Evolutionary conservation across 73 alveolate genomes (phyloP).

Genomic region (Blepharisma japonicum): DNA sequence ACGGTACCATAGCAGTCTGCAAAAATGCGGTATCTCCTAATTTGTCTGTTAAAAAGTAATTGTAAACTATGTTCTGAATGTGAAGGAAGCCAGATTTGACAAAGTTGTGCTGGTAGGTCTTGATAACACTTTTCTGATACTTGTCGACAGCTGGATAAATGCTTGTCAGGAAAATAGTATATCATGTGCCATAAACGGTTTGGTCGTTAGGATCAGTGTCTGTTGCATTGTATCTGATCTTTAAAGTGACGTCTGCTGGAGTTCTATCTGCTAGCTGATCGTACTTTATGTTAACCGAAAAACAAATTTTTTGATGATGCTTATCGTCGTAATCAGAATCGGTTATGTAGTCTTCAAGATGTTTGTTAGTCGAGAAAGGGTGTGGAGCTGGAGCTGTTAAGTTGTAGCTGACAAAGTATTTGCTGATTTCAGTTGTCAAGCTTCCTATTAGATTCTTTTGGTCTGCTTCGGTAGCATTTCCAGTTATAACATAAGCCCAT

Average conservation of each 20-base stretch:
- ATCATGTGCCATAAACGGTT: neutral
- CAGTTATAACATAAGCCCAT: neutral
- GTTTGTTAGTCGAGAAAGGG: neutral
- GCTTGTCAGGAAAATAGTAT: neutral
- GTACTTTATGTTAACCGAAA: neutral
- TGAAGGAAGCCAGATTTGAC: conserved; percentile 18
- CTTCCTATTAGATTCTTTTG: neutral
- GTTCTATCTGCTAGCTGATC: neutral
- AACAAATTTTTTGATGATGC: conserved; percentile 11
- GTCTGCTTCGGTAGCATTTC: neutral
- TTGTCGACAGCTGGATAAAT: neutral
- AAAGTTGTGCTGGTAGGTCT: neutral
- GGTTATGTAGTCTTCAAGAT: neutral
- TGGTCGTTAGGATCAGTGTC: neutral
- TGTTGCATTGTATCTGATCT: neutral
- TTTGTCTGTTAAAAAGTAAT: too few species aligned
- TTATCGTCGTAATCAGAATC: conserved; percentile 11
- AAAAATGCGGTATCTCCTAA: neutral
- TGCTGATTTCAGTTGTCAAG: neutral
- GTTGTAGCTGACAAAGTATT: neutral
- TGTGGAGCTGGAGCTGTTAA: neutral
- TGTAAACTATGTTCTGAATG: too few species aligned
- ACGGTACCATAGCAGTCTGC: neutral
- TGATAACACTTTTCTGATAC: conserved; percentile 14
- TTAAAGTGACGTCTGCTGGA: neutral